Evolutionary conservation across 2,329 filamentous ascomycete species (phyloP).

Genomic region (Amauroascus verrucosus): DNA sequence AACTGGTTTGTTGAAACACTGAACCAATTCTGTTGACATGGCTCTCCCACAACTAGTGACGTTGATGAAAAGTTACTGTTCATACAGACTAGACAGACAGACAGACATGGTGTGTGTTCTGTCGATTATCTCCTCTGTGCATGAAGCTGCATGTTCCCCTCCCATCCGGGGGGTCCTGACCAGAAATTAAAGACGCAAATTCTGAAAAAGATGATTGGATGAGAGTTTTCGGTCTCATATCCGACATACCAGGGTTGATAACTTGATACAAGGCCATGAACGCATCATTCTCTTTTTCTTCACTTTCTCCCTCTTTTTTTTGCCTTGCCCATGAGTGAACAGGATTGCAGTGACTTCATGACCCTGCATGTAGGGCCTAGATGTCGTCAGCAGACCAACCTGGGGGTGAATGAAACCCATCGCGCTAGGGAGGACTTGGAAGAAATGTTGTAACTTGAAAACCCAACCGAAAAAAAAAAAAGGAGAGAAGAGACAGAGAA

Average conservation of each 20-base stretch:
- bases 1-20: not conserved
- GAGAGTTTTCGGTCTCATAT: conserved; percentile 5
- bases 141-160: not conserved
- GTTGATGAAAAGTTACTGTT: too few relatives aligned
- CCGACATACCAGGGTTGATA: conserved; percentile 5
- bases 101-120: too few relatives aligned
- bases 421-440: not conserved
- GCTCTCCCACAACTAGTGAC: not conserved
- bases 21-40: not conserved
- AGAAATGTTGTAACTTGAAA: not conserved
- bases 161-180: not conserved
- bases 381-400: conserved; percentile 4
- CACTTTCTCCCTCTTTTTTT: not conserved
- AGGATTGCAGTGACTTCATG: not conserved
- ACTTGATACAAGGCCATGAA: conserved; percentile 5
- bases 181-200: conserved; percentile 5
- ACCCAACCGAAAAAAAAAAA: not conserved
- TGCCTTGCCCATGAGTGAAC: not conserved
- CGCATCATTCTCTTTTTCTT: not conserved
- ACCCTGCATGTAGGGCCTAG: conserved; percentile 3
- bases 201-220: conserved; percentile 5
- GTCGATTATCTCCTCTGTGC: not conserved
- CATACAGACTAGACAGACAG: too few relatives aligned
- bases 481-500: too few relatives aligned
- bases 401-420: not conserved